A percentile compares a stretch with the other conserved stretches of the same genome.
phyloP scores from a whole-genome alignment of 225 moss, liverwort and hornwort genomes.

The Pleurozium schreberi region DNA sequence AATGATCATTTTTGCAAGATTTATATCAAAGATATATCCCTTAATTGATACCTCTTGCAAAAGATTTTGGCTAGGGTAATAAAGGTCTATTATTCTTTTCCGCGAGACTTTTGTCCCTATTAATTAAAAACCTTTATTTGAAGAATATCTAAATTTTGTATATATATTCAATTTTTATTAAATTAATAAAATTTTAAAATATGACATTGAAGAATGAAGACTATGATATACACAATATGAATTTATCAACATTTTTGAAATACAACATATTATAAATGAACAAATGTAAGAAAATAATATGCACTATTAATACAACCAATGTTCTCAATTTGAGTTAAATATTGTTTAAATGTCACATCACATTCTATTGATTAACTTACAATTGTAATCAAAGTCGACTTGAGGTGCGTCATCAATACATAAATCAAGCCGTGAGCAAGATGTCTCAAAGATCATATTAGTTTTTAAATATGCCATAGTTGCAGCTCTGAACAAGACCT shows the following conservation, averaged over 20 bases:
- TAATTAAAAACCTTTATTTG: background rate
- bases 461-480: conserved; percentile 22
- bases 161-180: background rate
- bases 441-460: conserved; percentile 25
- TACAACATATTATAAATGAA: background rate
- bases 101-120: background rate
- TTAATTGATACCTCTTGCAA: conserved; percentile 28
- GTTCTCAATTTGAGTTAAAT: background rate
- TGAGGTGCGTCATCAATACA: conserved; percentile 28
- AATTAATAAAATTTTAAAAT: background rate
- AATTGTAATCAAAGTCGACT: conserved; percentile 8
- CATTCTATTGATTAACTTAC: conserved; percentile 12
- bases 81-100: conserved; percentile 15
- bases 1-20: background rate
- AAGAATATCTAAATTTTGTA: no score
- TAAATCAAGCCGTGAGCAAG: conserved; percentile 24
- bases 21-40: accelerated
- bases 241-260: background rate
- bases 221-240: background rate
- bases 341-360: background rate
- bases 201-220: background rate
- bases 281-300: no score
- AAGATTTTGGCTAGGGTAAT: background rate
- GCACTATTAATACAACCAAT: background rate
- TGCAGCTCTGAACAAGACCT: conserved; percentile 32